These are phyloP conservation scores for Chaetomium sp. DNA, from an alignment of 2,329 filamentous ascomycete genomes.

Conservation along the genomic window DNA sequence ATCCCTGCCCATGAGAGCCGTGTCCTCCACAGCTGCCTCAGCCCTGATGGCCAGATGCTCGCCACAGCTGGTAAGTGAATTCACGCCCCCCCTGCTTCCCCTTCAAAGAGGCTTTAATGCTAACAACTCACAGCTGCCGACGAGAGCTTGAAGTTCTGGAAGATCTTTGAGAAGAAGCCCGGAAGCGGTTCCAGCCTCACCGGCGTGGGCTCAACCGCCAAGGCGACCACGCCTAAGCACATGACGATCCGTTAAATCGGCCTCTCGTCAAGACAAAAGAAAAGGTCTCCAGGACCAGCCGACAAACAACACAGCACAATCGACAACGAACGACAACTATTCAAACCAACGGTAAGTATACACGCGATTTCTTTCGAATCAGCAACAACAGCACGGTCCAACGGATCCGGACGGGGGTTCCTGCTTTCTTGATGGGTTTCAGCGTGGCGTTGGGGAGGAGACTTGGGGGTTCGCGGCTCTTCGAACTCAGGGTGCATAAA, in stretches of 20 bases:
- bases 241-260: conserved; percentile 74
- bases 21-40: conserved; percentile 93
- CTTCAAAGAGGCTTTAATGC: not conserved
- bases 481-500: conserved; percentile 13
- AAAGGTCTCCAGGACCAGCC: conserved; percentile 8
- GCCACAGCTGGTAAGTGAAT: conserved; percentile 69
- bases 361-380: conserved; percentile 31
- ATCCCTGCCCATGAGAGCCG: conserved; percentile 96
- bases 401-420: conserved; percentile 34
- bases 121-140: conserved; percentile 61
- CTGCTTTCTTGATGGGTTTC: conserved; percentile 32
- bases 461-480: conserved; percentile 9
- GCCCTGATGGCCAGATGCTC: conserved; percentile 95
- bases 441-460: conserved; percentile 48
- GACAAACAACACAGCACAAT: not conserved
- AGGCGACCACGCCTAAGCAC: conserved; percentile 84
- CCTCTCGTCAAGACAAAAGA: not conserved
- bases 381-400: conserved; percentile 16
- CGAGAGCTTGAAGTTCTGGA: conserved; percentile 99
- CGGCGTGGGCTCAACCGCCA: conserved; percentile 62
- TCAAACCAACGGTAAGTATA: conserved; percentile 42
- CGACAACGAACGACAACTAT: conserved; percentile 15
- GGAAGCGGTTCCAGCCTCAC: conserved; percentile 60
- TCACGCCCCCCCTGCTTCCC: not conserved
- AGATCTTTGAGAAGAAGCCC: conserved; percentile 98